These are phyloP conservation scores for Aspergillus terreus DNA, from an alignment of 2,329 filamentous ascomycete species.

Conservation along the genomic window DNA sequence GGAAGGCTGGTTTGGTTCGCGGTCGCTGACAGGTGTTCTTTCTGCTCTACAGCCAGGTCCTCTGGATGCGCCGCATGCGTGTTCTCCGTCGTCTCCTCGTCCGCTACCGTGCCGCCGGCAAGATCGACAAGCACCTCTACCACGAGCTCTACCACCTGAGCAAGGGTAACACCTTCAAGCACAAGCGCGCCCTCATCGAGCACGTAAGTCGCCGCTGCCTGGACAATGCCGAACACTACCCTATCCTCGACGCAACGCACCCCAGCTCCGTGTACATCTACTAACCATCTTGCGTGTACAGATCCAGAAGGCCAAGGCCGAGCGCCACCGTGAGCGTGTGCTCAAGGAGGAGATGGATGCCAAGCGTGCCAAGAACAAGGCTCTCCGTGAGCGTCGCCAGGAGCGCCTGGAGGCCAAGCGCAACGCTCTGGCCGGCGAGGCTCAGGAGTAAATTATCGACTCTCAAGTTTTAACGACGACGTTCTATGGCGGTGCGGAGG, in stretches of 20 bases:
- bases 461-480: constrained; percentile 19
- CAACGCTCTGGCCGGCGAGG: constrained; percentile 75
- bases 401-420: constrained; percentile 91
- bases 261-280: not conserved
- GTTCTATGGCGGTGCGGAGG: constrained; percentile 36
- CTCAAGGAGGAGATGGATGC: constrained; percentile 99
- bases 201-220: constrained; percentile 67
- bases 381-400: constrained; percentile 95
- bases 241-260: too few species aligned
- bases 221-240: too few species aligned
- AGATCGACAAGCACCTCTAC: constrained; percentile 99
- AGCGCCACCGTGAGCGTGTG: constrained; percentile 92
- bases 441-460: constrained; percentile 42
- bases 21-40: constrained; percentile 16
- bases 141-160: constrained; percentile 99
- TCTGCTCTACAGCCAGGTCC: constrained; percentile 68
- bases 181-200: constrained; percentile 99
- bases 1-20: not conserved
- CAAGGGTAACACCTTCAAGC: constrained; percentile 99
- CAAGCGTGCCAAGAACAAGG: constrained; percentile 99
- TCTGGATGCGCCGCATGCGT: constrained; percentile 99
- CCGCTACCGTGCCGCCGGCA: constrained; percentile 99
- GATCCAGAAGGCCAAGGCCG: constrained; percentile 99
- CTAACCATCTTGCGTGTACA: constrained; percentile 43
- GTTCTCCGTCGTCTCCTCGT: constrained; percentile 98